Evolutionary conservation across 2,329 filamentous ascomycete genomes (phyloP).

Genomic region (Fusarium redolens): DNA sequence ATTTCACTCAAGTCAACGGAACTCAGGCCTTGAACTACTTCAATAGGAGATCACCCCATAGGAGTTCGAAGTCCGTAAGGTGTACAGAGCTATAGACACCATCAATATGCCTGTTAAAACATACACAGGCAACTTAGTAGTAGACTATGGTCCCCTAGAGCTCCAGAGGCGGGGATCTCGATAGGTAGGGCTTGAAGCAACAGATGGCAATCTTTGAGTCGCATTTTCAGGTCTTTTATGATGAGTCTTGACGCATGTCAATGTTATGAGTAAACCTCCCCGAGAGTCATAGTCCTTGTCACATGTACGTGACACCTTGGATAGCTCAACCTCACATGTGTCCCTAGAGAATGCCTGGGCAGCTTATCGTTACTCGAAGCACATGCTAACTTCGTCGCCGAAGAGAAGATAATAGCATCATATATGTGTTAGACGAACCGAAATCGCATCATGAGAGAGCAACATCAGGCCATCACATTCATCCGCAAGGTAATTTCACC

Average conservation of each 20-base stretch:
- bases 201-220: no score
- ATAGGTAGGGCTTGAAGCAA: background rate
- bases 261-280: background rate
- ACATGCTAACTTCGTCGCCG: background rate
- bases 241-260: background rate
- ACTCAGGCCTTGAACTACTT: no score
- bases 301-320: background rate
- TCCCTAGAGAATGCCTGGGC: rapidly evolving
- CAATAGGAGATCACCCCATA: rapidly evolving
- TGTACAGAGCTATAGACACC: no score
- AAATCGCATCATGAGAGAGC: background rate
- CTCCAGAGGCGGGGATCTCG: no score
- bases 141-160: no score
- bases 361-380: background rate
- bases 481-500: background rate
- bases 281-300: background rate
- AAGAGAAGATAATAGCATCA: background rate
- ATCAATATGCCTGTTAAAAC: no score
- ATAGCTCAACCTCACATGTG: background rate
- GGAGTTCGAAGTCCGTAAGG: background rate
- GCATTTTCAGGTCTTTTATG: background rate
- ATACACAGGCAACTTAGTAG: no score
- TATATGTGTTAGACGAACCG: background rate
- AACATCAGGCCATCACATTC: background rate
- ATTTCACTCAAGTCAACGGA: no score